Base-by-base conservation (phyloP, 73 alveolate genomes). In the Tetrahymena elliotti region DNA sequence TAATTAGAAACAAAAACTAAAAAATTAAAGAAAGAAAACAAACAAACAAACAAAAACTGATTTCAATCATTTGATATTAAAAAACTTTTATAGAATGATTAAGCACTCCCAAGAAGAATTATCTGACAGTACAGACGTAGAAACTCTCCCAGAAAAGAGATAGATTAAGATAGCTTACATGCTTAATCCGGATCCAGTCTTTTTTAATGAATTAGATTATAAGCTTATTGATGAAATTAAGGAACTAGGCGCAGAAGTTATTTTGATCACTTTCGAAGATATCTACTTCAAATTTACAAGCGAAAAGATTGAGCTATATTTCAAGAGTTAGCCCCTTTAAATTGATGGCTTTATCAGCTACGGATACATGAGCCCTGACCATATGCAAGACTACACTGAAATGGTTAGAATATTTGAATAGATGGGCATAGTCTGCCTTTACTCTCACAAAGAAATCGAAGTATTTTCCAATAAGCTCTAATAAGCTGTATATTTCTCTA, bases 291-390 rank as follows among this genome's bases (percentile, higher is more conserved):
- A 68, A 68, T 68, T 68, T 68, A 68, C 38, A n/a, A 68, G 88
- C 36, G 88, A 68, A 68, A 68, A 68, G 36, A 68, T 68, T 10
- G 88, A 68, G 36, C 4, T 68, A 11, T 68, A 27, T 10, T 68
- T 68, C 88, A 27, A 68, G 36, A 31, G 88, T 10, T 39, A 88
- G 22, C 52, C 52, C 33, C 53, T 94, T 34, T 88, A 94, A 20
- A 47, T 94, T 33, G 96, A 94, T 88, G 96, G 96, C 12, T 41
- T 94, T 27, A 39, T 94, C 47, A 94, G 93, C 93, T 94, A 94
- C 68, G 96, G 96, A 27, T 94, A 94, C 93, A 94, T 94, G 96
- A 84, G 95, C 83, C 96, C 95, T 33, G 68, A 94, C 38, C 95
- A 94, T 94, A 94, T 94, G 96, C 27, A 38, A 22, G 95, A 94